Conservation (phyloP, 768 basidiomycete genomes). For the Serpula lacrymans region DNA sequence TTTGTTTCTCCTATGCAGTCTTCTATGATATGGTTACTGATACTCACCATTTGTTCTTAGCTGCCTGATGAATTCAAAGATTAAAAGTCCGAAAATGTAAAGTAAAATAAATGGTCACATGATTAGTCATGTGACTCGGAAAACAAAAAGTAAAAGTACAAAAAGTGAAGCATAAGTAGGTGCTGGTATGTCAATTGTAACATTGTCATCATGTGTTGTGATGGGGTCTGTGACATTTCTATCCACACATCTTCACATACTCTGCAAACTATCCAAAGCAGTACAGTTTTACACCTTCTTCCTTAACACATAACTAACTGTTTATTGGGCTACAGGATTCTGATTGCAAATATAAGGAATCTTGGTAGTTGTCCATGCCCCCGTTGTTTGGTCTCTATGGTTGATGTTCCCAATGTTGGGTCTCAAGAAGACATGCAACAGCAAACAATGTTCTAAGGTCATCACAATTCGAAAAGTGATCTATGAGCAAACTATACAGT, state of each 20-base stretch:
- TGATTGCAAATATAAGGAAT: slow-evolving; percentile 12
- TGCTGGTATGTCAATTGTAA: too few species aligned
- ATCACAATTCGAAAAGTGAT: slow-evolving; percentile 17
- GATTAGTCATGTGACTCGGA: slow-evolving; percentile 1
- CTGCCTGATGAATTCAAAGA: slow-evolving; percentile 10
- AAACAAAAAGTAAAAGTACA: slow-evolving; percentile 5
- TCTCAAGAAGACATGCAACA: slow-evolving; percentile 6
- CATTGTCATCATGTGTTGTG: slow-evolving; percentile 6
- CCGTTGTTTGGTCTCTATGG: slow-evolving; percentile 10
- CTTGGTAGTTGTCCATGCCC: slow-evolving; percentile 15
- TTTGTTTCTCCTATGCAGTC: slow-evolving; percentile 1
- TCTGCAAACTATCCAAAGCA: slow-evolving; percentile 20
- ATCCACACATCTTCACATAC: slow-evolving; percentile 10
- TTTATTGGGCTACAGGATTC: slow-evolving; percentile 3
- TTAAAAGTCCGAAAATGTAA: slow-evolving; percentile 4
- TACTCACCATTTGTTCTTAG: background rate
- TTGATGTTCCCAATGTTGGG: slow-evolving; percentile 17
- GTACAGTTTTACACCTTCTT: slow-evolving; percentile 9
- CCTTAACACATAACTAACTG: background rate
- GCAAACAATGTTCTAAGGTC: slow-evolving; percentile 7
- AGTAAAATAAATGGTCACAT: slow-evolving; percentile 5
- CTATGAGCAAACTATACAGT: slow-evolving; percentile 22
- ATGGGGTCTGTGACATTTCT: slow-evolving; percentile 7
- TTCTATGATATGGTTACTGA: background rate
- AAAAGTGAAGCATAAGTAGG: too few species aligned